These are phyloP conservation scores for Neurospora sp. DNA, from an alignment of 495 filamentous ascomycete species.

Conservation along the genomic window DNA sequence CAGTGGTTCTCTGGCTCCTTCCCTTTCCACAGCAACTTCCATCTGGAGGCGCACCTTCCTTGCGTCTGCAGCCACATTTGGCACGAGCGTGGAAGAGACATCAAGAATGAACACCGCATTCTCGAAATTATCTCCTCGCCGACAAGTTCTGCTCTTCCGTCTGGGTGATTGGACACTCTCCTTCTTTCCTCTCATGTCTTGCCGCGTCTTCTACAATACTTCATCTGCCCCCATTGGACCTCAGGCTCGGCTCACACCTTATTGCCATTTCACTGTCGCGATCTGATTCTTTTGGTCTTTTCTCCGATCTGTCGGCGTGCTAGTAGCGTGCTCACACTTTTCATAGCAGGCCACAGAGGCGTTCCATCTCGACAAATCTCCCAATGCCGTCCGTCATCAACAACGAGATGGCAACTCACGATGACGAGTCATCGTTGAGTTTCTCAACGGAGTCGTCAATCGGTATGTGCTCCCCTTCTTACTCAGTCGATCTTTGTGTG, in stretches of 20 bases:
- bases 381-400: not conserved
- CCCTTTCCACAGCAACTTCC: not conserved
- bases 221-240: not conserved
- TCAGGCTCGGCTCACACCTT: not conserved
- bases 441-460: not conserved
- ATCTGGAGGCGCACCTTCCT: not conserved
- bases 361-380: not conserved
- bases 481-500: not conserved
- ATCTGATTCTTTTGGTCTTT: not conserved
- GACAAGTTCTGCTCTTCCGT: not conserved
- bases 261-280: not conserved
- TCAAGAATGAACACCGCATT: not conserved
- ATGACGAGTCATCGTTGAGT: not conserved
- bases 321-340: not conserved
- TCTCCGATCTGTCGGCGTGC: not conserved
- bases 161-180: not conserved
- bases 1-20: not conserved
- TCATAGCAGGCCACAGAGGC: not conserved
- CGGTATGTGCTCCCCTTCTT: not conserved
- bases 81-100: not conserved
- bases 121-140: not conserved
- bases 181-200: not conserved
- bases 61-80: not conserved
- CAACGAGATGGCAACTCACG: not conserved
- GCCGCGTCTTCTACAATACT: not conserved